These are phyloP conservation scores for Amaranthus tricolor DNA, from an alignment of 179 eudicot species.

Conservation along the genomic window DNA sequence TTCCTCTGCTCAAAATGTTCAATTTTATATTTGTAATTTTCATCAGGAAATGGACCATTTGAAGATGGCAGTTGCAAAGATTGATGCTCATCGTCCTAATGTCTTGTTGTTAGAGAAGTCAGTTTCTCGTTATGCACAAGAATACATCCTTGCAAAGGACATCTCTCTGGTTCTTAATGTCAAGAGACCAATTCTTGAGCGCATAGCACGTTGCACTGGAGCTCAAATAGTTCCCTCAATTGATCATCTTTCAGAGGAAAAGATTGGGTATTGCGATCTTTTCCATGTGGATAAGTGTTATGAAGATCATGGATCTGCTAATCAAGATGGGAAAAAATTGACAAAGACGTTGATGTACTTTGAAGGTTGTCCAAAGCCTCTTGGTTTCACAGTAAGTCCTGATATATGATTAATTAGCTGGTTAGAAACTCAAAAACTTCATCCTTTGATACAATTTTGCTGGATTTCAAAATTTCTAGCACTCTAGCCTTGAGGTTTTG, in stretches of 20 bases:
- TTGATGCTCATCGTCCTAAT: conserved; percentile 77
- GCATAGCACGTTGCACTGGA: conserved; percentile 97
- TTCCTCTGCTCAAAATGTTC: neutral
- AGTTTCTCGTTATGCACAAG: conserved; percentile 94
- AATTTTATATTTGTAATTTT: neutral
- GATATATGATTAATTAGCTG: neutral
- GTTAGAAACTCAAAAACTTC: neutral
- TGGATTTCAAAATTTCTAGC: too few species aligned
- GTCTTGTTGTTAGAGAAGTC: conserved; percentile 96
- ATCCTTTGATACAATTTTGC: too few species aligned
- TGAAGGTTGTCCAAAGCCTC: conserved; percentile 80
- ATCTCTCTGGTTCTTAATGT: conserved; percentile 91
- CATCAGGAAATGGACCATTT: conserved; percentile 96
- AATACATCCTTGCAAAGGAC: conserved; percentile 82
- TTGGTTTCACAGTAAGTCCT: conserved; percentile 68
- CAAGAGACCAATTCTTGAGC: conserved; percentile 88
- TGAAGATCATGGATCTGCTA: conserved; percentile 86
- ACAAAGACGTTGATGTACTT: conserved; percentile 74
- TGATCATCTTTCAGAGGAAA: conserved; percentile 77
- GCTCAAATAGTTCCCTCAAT: conserved; percentile 89
- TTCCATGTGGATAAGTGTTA: conserved; percentile 80
- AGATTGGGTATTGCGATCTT: conserved; percentile 74
- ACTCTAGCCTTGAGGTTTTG: neutral
- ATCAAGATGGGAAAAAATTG: conserved; percentile 56
- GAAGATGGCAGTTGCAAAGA: conserved; percentile 99